Base-by-base conservation (phyloP, 2,329 filamentous ascomycete genomes). In the Aspergillus luchuensis region DNA sequence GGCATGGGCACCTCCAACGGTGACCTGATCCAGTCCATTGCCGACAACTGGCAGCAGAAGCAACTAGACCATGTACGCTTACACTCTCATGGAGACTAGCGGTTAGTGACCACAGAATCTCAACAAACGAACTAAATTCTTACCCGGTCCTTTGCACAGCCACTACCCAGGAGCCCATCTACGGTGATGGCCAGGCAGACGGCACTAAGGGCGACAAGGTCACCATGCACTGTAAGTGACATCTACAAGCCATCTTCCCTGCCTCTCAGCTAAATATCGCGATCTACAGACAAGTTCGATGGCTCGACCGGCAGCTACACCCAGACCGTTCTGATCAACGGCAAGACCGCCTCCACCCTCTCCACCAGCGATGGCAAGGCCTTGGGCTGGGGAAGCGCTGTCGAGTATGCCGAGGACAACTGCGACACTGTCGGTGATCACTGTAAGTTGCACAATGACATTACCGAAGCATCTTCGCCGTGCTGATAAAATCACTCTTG, bases 281-380 rank as follows among this genome's bases (percentile, higher is more conserved):
- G 6, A 4, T 17, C 2, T 10, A 17, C 52, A 70, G 68, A 80
- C 66, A 77, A 78, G 53, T 79, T 72, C 64, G 73, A 79, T 58
- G 83, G 84, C 59, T 87, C 84, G 0, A 88, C 90, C 62, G 82
- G 81, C 15, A 74, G 67, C n/a, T 68, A 73, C 63, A 69, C 68
- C 8, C 63, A 73, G 54, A 63, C 63, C 10, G 47, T 60, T 8
- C 56, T 54, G 0, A 80, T 80, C 1, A 74, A 79, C 21, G 75
- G 72, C 48, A 65, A 66, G 21, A 62, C 69, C 17, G 73, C 82
- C 30, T 78, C 78, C 0, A 80, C 74, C 0, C 74, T 83, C 2
- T 81, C 79, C 1, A 82, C 81, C 51, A 77, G 71, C 55, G 76
- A 77, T 60, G 79, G 74, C 23, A 65, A 78, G 8, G 79, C 79